Evolutionary conservation across 1,284 basidiomycete genomes (phyloP), one percentile per base, ranked within the genome.

Genomic region (Cerrena zonata): DNA sequence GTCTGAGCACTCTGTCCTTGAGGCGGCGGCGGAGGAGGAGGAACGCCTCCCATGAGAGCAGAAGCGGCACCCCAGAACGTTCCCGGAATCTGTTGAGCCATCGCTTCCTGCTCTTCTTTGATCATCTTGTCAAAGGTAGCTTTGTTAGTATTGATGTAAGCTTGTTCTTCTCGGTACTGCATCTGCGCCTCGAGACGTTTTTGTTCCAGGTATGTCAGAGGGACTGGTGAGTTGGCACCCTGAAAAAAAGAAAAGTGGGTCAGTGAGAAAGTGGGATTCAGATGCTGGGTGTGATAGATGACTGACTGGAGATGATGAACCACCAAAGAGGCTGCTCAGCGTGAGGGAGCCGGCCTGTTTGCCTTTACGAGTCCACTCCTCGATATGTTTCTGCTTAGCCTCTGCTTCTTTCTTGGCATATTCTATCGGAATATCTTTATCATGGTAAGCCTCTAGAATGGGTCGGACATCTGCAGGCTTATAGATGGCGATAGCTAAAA

Each of bases 371-470:
- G 80, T 76, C 92, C 92, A 96, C 58, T 94, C 89, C 50, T 86
- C 89, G 12, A 93, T 65, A 54, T 92, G 85, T 51, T 76, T 76
- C 30, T 78, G 75, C 67, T 92, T 94, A 43, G 82, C 79, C 64
- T 88, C 86, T 0, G 84, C 84, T 69, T 96, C 92, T 55, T 85
- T 81, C 72, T 89, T 87, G 27, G 86, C 93, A 61, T 94, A 97
- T 69, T 94, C 94, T 5, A 85, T 57, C 1, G 94, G 84, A 53
- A 98, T 90, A 62, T 98, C 81, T 66, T 93, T 93, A 47, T 86
- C 93, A 10, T 79, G 71, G 65, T 97, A 99, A 12, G 86, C 85
- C 59, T 88, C 73, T 41, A 98, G 70, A 45, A 97, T 89, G 0
- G 86, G 90, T 15, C 95, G 81, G 3, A 98, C 89, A 62, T 99